Base-by-base conservation (phyloP, 306 rosid genomes). In the Hylodesmum podocarpum region DNA sequence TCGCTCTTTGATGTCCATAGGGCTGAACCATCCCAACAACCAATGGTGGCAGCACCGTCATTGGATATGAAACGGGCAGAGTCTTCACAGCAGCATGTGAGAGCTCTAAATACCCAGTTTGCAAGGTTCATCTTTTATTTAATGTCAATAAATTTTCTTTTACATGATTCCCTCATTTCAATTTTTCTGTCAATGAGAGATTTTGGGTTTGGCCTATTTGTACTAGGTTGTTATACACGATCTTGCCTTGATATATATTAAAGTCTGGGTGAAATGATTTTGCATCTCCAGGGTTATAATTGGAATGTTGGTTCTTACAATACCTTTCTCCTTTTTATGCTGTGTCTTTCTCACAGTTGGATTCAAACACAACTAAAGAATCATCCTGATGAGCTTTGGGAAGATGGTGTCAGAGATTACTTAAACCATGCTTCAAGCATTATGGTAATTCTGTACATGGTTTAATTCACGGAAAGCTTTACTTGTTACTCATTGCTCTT, bases 381-480 rank as follows among this genome's bases (percentile, higher is more conserved):
- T 84, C 97, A 89, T 67, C 98, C 99, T 65, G 97, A 96, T 86
- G 99, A 96, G 76, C 94, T 96, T 75, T 96, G 99, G 99, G 99
- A 92, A 84, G 98, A 92, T 70, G 99, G 99, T 77, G 73, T 91
- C 59, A 89, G 83, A 64, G 97, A 96, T 84, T 92, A 96, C 90
- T 78, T 96, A 33, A 61, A 85, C 75, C 97, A 96, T 82, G 94
- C 98, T 76, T 87, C 98, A 66, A 76, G 81, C 81, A 89, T 96
- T 73, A 88, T 88, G 96, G 99, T 96, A 96, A 78, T 79, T 83
- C 43, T 44, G 68, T 50, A 1, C 28, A 51, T 53, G 46, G 18
- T 31, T 75, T 79, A 25, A 29, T 79, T 54, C 46, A 33, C 58
- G 24, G 24, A 64, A 25, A 67, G 31, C 8, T 73, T 63, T 71